Evolutionary conservation across 2,329 filamentous ascomycete species (phyloP), one percentile per base, ranked within the genome.

Genomic region (Trichoderma aggressivum): DNA sequence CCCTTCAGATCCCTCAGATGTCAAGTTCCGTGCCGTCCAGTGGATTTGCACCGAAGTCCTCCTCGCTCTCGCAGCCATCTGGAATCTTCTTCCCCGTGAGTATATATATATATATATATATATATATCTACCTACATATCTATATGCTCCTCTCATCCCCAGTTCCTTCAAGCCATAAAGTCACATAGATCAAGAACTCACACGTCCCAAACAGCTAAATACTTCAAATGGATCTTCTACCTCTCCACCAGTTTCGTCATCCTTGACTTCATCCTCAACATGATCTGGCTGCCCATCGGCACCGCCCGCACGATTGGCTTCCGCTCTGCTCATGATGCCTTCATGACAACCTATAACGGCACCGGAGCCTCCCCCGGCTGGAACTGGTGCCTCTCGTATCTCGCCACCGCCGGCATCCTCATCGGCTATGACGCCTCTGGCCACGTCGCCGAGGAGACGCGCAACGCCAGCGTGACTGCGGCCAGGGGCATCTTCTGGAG

Each of bases 311-410:
- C 85, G 0, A 85, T 84, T 75, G 88, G 88, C 2, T 89, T 90
- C 78, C 85, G 87, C n/a, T 82, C 86, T 1, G 82, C 88, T 0
- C 81, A 87, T 43, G 87, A 88, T 72, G 87, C 87, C 10, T 89
- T 90, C 76, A 86, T 88, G 80, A 84, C 86, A 14, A 89, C 87
- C 0, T 88, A 88, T 75, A 90, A 90, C 70, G 85, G 84, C 2
- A 87, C 85, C 12, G 85, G 85, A 12, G 85, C 85, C 1, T 86
- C 87, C 0, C 81, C 83, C 1, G 87, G 84, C 3, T 89, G 88
- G 87, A 89, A 90, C 75, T 89, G 87, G 88, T 89, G 87, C 78
- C 82, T 90, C 4, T 88, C 86, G 5, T 90, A 87, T 76, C 84
- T 88, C 30, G 87, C 87, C 1, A 89, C 88, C 1, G 87, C 87